Base-by-base conservation (phyloP, 1,284 basidiomycete genomes). In the Neolentinus lepideus region DNA sequence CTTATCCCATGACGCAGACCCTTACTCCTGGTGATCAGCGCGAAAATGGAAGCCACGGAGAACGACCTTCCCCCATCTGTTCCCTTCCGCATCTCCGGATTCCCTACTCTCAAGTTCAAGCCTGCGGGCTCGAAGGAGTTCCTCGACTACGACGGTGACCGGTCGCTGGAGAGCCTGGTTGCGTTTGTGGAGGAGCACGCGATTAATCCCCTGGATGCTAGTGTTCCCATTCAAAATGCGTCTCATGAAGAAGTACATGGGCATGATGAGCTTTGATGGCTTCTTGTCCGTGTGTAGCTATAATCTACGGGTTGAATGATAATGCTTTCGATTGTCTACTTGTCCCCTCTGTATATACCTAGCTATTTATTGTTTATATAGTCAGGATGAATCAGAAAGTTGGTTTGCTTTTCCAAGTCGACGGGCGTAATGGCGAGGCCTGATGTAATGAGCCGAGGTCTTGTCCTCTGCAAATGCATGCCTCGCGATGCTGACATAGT, bases 61-160 rank as follows among this genome's bases (percentile, higher is more conserved):
- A 99, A 99, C 71, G 97, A 99, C 71, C 80, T 99, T 26, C 97
- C 97, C 51, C 79, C 88, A 26, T 83, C 83, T 16, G 84, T 90
- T 54, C 85, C 90, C 31, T 98, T 99, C 92, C 83, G 84, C 56
- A 75, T 96, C 60, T 66, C 77, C 56, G 88, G 92, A 51, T 98
- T 97, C 92, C 96, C 96, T 9, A 98, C 97, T 1, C 72, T 99
- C 70, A 98, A 98, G 72, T 97, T 99, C 83, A 94, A 94, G 75
- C 82, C 88, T 10, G 96, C 97, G 24, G 95, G 96, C 54, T 75
- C 82, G 47, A 77, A 78, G 57, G 86, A 91, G 57, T 98, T 95
- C 75, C 75, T 98, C 59, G 93, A 98, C 70, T 98, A 94, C 69
- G 87, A 91, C 61, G 94, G 94, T 59, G 95, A 97, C 69, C 86